phyloP scores from a whole-genome alignment of 1,284 basidiomycete genomes.

The Heterobasidion irregulare region DNA sequence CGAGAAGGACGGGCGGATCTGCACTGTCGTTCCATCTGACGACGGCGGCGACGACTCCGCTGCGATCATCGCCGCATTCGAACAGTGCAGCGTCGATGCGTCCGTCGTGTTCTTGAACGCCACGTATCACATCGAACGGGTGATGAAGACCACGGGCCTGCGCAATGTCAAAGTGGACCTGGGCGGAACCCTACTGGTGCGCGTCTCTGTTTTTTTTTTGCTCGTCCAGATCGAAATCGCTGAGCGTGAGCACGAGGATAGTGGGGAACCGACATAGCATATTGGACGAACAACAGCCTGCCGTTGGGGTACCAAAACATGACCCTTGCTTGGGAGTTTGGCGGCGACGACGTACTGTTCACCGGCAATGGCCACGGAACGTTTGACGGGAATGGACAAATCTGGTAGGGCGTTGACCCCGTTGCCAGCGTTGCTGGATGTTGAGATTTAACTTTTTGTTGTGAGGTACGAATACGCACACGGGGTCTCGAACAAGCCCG shows the following conservation, averaged over 20 bases:
- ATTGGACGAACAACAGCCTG: conserved; percentile 21
- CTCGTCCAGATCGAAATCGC: background rate
- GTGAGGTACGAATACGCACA: conserved; percentile 22
- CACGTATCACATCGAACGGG: conserved; percentile 23
- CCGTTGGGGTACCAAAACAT: conserved; percentile 21
- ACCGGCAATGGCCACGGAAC: conserved; percentile 22
- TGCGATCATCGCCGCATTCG: conserved; percentile 20
- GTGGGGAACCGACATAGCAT: conserved; percentile 24
- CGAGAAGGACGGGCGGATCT: conserved; percentile 10
- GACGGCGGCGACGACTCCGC: conserved; percentile 22
- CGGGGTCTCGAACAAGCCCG: conserved; percentile 22
- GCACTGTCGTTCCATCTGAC: conserved; percentile 16
- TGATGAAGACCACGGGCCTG: conserved; percentile 23
- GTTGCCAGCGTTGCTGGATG: background rate
- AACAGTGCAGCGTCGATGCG: conserved; percentile 15
- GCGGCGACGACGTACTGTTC: conserved; percentile 19
- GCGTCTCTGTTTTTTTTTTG: conserved; percentile 1
- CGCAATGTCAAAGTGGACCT: conserved; percentile 20
- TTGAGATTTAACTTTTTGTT: background rate
- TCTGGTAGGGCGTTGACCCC: conserved; percentile 10
- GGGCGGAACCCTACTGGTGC: conserved; percentile 20
- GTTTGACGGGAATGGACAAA: conserved; percentile 25
- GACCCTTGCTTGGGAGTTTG: conserved; percentile 24
- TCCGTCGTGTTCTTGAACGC: no score
- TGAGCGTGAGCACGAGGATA: conserved; percentile 1